Conservation (phyloP, 2,329 filamentous ascomycete species). For the Phialophora macrospora region DNA sequence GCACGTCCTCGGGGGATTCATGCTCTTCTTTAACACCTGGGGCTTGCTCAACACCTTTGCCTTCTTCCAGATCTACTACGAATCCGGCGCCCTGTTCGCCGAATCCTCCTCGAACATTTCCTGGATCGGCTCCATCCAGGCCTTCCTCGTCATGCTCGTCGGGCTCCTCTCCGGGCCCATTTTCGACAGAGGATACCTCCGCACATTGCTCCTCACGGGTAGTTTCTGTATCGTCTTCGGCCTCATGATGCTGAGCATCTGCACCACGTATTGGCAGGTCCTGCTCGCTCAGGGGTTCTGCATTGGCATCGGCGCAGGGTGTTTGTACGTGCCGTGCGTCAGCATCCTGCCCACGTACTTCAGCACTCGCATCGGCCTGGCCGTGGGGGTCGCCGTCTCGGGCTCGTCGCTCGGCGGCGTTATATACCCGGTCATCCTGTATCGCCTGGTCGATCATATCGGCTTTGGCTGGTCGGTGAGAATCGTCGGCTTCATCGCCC, state of each 20-base stretch:
- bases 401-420: constrained; percentile 49
- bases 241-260: constrained; percentile 52
- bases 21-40: constrained; percentile 38
- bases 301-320: constrained; percentile 53
- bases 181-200: constrained; percentile 51
- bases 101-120: constrained; percentile 51
- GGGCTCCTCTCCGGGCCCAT: constrained; percentile 51
- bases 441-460: constrained; percentile 61
- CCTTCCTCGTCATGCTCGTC: constrained; percentile 52
- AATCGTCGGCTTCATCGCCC: constrained; percentile 66
- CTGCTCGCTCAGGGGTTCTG: constrained; percentile 55
- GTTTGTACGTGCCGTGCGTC: constrained; percentile 41
- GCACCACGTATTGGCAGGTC: constrained; percentile 52
- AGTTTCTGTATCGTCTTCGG: constrained; percentile 46
- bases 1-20: constrained; percentile 40
- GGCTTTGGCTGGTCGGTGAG: constrained; percentile 69
- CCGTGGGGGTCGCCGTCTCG: constrained; percentile 40
- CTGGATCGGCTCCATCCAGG: constrained; percentile 59
- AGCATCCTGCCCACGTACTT: constrained; percentile 42
- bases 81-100: constrained; percentile 32
- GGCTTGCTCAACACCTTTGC: constrained; percentile 41
- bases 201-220: constrained; percentile 40
- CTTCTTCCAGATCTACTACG: constrained; percentile 45
- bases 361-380: constrained; percentile 40
- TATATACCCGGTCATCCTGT: constrained; percentile 60